These are phyloP conservation scores for Barbatosphaeria neglecta DNA, from an alignment of 495 filamentous ascomycete species.

Conservation along the genomic window DNA sequence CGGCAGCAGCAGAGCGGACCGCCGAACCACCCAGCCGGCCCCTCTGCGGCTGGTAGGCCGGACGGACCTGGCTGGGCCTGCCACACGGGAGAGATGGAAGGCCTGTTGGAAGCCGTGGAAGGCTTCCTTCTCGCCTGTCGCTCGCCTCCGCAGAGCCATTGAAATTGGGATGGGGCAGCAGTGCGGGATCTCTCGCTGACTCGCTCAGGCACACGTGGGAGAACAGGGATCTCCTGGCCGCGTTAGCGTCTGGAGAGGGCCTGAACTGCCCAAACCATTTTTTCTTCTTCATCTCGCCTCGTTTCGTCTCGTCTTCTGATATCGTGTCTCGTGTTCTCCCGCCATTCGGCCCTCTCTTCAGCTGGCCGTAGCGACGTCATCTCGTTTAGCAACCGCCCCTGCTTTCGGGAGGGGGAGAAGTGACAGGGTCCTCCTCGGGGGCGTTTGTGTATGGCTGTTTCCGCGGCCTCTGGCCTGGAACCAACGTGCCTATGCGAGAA, in stretches of 20 bases:
- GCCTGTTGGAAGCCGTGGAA: not conserved
- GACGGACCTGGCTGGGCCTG: too few species aligned
- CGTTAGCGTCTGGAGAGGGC: too few species aligned
- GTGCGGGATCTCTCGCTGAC: not conserved
- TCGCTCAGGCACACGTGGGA: not conserved
- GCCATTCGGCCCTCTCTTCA: not conserved
- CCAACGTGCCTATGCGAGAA: too few species aligned
- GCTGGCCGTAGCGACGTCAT: not conserved
- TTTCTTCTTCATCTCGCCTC: too few species aligned
- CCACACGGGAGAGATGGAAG: not conserved
- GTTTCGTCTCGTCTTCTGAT: too few species aligned
- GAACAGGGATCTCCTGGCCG: not conserved
- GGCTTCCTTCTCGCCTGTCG: not conserved
- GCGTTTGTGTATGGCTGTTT: too few species aligned
- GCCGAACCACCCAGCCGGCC: too few species aligned
- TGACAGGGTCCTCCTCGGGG: too few species aligned
- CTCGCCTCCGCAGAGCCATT: not conserved
- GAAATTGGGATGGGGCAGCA: not conserved
- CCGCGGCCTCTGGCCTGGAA: too few species aligned
- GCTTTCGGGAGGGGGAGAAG: too few species aligned
- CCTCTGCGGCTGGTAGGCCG: not conserved
- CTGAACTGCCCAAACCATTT: not conserved
- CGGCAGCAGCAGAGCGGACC: too few species aligned
- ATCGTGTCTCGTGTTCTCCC: not conserved
- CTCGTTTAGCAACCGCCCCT: too few species aligned